Conservation (phyloP, 192 early-diverging fungal species). For the Coemansia sp. region DNA sequence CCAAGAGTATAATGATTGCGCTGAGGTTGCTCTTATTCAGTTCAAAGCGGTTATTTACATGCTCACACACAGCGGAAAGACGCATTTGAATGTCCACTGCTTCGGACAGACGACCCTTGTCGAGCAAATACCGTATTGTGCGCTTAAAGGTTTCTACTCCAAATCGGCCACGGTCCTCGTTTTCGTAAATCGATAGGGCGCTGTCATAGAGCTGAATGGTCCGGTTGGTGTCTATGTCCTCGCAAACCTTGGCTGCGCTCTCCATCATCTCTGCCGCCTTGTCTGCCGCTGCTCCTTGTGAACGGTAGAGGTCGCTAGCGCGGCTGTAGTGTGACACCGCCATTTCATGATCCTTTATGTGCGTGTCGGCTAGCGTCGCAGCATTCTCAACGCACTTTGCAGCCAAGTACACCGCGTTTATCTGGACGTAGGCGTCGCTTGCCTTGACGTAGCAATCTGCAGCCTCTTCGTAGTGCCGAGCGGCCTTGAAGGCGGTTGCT, state of each 20-base stretch:
- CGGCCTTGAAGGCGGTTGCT: conserved; percentile 43
- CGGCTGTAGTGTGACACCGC: conserved; percentile 36
- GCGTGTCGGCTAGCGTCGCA: conserved; percentile 31
- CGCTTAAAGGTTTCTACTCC: conserved; percentile 42
- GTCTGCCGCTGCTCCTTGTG: conserved; percentile 48
- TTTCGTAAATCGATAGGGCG: conserved; percentile 47
- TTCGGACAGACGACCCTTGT: conserved; percentile 35
- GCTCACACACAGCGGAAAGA: conserved; percentile 41
- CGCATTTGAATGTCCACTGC: conserved; percentile 37
- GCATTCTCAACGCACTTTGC: conserved; percentile 45
- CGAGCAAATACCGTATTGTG: conserved; percentile 30
- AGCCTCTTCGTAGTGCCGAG: conserved; percentile 40
- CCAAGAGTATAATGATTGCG: conserved; percentile 38
- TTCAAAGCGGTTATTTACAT: conserved; percentile 41
- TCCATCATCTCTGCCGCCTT: conserved; percentile 52
- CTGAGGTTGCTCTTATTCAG: conserved; percentile 37
- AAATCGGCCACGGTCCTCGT: conserved; percentile 51
- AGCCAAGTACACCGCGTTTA: conserved; percentile 41
- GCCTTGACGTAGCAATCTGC: conserved; percentile 41
- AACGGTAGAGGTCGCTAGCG: conserved; percentile 48
- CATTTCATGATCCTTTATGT: conserved; percentile 34
- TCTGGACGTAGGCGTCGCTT: conserved; percentile 42
- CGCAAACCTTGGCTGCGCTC: conserved; percentile 41
- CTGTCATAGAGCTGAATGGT: conserved; percentile 44
- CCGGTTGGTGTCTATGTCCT: conserved; percentile 35